Evolutionary conservation across 2,329 filamentous ascomycete genomes (phyloP), one percentile per base, ranked within the genome.

Genomic region (Pyrenophora teres): DNA sequence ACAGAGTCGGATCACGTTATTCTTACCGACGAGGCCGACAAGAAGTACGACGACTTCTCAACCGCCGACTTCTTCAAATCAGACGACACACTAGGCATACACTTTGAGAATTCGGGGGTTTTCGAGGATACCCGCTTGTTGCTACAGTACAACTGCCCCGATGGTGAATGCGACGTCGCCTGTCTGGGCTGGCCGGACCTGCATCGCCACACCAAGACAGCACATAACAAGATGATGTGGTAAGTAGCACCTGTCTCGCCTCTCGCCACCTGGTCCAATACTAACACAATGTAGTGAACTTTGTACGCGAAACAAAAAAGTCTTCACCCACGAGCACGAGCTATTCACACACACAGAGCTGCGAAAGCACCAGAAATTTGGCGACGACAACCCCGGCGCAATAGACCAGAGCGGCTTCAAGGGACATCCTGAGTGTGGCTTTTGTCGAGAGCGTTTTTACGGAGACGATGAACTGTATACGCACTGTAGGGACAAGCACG

Each of bases 301-400:
- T 9, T 97, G 92, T 75, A 89, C 92, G 6, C 81, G 92, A 54
- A 92, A 97, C 78, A 99, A 99, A 77, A 97, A 96, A 70, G 92
- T 97, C 30, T 99, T 99, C 65, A 97, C 94, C 1, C 94, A 99
- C 75, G 94, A 99, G 75, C 94, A 99, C 71, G 90, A 95, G 57
- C 81, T 99, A 1, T 97, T 97, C 72, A 88, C 89, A 0, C 83
- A 86, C 56, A 83, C 87, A 57, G 90, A 93, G 62, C 80, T 97
- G 42, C 86, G 89, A 62, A 89, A 85, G 65, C 94, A 99, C 73
- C 95, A 97, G 82, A 89, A 85, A 56, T 86, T 88, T 57, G 94
- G 94, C 51, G 94, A 99, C 67, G 90, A 97, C 71, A 88, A 88
- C 59, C 92, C 93, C 3, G 93, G 94, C 30, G 88, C 92, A 0